A percentile compares a stretch with the other conserved stretches of the same genome.
Evolutionary conservation across 1,284 basidiomycete genomes (phyloP).

Genomic region (Moesziomyces aphidis): DNA sequence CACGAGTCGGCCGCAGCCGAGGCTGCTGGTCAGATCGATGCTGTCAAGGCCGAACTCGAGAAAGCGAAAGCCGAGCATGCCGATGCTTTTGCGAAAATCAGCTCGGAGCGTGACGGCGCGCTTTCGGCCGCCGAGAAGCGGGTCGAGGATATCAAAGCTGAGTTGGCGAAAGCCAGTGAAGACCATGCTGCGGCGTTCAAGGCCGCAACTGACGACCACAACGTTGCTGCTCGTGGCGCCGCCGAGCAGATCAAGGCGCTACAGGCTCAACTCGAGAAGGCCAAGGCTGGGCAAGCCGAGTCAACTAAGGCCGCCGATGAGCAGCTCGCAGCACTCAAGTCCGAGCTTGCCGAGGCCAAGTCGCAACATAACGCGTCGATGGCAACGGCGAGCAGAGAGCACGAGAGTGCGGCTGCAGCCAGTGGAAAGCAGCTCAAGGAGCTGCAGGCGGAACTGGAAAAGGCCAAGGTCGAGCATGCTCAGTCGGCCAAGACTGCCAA

Average conservation of each 20-base stretch:
- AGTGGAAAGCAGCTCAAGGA: conserved; percentile 12
- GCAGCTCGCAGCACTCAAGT: conserved; percentile 13
- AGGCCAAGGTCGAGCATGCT: conserved; percentile 10
- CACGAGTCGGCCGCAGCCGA: not conserved
- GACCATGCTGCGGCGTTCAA: not conserved
- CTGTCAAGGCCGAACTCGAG: conserved; percentile 4
- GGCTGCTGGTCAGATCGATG: conserved; percentile 10
- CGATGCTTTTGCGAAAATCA: not conserved
- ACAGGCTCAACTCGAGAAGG: conserved; percentile 15
- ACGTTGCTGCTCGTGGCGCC: not conserved
- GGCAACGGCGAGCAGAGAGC: not conserved
- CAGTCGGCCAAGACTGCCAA: not conserved
- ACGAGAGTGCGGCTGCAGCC: no score
- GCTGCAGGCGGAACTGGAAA: conserved; percentile 6
- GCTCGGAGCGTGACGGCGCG: not conserved
- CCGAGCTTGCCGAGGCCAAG: conserved; percentile 11
- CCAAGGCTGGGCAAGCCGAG: conserved; percentile 9
- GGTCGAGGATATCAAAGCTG: not conserved
- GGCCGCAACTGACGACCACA: not conserved
- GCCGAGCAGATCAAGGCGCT: conserved; percentile 9
- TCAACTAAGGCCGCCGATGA: conserved; percentile 12
- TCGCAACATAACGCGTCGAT: conserved; percentile 5
- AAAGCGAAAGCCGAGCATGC: conserved; percentile 16
- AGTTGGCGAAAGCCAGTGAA: not conserved
- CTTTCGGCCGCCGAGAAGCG: not conserved